A percentile compares a stretch with the other conserved stretches of the same genome.
Evolutionary conservation across 139 green algal species (phyloP).

Genomic region (Monoraphidium neglectum): DNA sequence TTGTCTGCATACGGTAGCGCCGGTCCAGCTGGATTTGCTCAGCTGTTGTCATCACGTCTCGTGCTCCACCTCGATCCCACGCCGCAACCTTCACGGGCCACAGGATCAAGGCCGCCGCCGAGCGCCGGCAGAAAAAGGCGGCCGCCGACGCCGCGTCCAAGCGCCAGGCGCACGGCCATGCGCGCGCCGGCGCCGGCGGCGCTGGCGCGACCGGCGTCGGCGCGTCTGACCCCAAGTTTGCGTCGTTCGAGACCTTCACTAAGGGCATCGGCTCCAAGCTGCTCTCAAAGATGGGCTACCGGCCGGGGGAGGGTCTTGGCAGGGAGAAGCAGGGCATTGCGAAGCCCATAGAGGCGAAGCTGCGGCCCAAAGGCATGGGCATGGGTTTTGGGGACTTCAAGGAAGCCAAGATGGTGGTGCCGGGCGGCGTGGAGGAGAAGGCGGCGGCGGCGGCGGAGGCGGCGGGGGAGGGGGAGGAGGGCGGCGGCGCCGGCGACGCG

Average conservation of each 20-base stretch:
- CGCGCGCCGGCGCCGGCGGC: constrained; percentile 7
- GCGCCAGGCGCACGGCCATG: constrained; percentile 21
- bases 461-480: constrained; percentile 5
- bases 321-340: constrained; percentile 80
- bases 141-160: constrained; percentile 39
- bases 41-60: too few relatives aligned
- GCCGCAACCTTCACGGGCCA: too few relatives aligned
- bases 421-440: background rate
- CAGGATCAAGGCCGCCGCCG: too few relatives aligned
- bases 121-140: constrained; percentile 43
- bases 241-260: constrained; percentile 89
- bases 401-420: constrained; percentile 55
- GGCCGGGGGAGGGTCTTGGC: constrained; percentile 73
- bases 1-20: too few relatives aligned
- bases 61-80: too few relatives aligned
- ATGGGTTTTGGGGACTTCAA: constrained; percentile 85
- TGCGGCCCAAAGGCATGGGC: constrained; percentile 93
- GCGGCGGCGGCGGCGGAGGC: constrained; percentile 21
- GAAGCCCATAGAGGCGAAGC: constrained; percentile 82
- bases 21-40: too few relatives aligned
- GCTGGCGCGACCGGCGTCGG: background rate
- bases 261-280: constrained; percentile 95
- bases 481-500: too few relatives aligned
- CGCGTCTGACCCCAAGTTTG: constrained; percentile 56
- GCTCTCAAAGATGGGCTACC: constrained; percentile 95